phyloP scores from a whole-genome alignment of 1,284 basidiomycete genomes.

The Malassezia sympodialis region DNA sequence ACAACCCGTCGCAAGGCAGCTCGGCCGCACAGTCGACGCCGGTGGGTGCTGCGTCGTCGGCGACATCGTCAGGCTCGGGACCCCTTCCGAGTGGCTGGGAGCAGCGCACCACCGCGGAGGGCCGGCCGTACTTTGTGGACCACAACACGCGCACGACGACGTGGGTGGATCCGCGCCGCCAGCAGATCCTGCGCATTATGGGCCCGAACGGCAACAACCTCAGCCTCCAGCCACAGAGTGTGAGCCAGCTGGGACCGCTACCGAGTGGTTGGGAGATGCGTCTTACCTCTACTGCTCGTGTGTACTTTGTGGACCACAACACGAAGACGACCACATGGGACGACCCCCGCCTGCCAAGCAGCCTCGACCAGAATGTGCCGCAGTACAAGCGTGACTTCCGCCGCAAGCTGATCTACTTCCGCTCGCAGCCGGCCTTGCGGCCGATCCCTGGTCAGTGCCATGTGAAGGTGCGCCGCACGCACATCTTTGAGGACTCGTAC shows the following conservation, averaged over 20 bases:
- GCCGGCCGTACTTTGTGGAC: conserved; percentile 84
- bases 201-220: conserved; percentile 70
- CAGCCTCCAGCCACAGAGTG: conserved; percentile 66
- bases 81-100: conserved; percentile 93
- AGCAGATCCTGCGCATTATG: conserved; percentile 74
- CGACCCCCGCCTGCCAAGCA: conserved; percentile 71
- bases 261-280: conserved; percentile 98
- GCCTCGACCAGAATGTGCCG: conserved; percentile 82
- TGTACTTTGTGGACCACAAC: conserved; percentile 95
- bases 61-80: conserved; percentile 67
- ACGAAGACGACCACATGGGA: conserved; percentile 91
- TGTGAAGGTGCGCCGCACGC: conserved; percentile 81
- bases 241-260: conserved; percentile 81
- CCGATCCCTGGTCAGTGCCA: conserved; percentile 76
- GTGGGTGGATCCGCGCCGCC: conserved; percentile 91
- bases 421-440: conserved; percentile 88
- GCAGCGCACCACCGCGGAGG: conserved; percentile 92
- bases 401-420: conserved; percentile 96
- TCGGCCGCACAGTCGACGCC: conserved; percentile 20
- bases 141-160: conserved; percentile 93
- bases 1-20: conserved; percentile 16
- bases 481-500: conserved; percentile 93
- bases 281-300: conserved; percentile 77
- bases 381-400: conserved; percentile 99
- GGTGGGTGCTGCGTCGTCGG: conserved; percentile 26